Base-by-base conservation (phyloP, 2,329 filamentous ascomycete genomes). In the Talaromyces atroroseus region DNA sequence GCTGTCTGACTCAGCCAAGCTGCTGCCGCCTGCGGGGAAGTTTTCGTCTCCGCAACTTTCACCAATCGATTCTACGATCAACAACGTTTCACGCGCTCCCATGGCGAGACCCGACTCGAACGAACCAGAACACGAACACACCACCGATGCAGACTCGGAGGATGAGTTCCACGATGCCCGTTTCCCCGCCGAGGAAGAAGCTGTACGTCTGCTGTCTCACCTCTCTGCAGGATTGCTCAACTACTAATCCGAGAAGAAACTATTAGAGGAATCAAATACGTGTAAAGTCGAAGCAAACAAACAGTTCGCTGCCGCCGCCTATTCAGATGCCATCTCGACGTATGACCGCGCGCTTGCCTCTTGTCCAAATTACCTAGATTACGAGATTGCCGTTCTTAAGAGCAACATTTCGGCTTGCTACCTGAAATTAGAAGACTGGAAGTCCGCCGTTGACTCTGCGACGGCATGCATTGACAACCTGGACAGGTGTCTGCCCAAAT, bases 321-420 rank as follows among this genome's bases (percentile, higher is more conserved):
- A 88, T 72, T 82, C 86, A 56, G 84, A 87, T 60, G 92, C 92
- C 42, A 86, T 97, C 60, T 82, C 85, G 62, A 87, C 82, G 59
- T 97, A 97, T 74, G 87, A 91, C 65, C 83, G 87, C 62, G 92
- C 94, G 21, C 78, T 95, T 2, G 80, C 84, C 12, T 82, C 85
- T 7, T 92, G 90, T 65, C 92, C 92, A 1, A 86, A 84, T 61
- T 95, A 95, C 69, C 82, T 95, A 24, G 85, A 92, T 69, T 96
- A 90, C 74, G 90, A 96, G 64, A 80, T 92, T 60, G 90, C 92
- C 24, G 89, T 97, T 10, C 79, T 97, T 5, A 84, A 87, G 58
- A 91, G 88, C 69, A 97, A 97, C 75, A 87, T 96, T 62, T 83
- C 92, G 1, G 92, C 92, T 10, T 96, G 91, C 68, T 84, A 96